Evolutionary conservation across 306 rosid species (phyloP).

Genomic region (Casuarina equisetifolia): DNA sequence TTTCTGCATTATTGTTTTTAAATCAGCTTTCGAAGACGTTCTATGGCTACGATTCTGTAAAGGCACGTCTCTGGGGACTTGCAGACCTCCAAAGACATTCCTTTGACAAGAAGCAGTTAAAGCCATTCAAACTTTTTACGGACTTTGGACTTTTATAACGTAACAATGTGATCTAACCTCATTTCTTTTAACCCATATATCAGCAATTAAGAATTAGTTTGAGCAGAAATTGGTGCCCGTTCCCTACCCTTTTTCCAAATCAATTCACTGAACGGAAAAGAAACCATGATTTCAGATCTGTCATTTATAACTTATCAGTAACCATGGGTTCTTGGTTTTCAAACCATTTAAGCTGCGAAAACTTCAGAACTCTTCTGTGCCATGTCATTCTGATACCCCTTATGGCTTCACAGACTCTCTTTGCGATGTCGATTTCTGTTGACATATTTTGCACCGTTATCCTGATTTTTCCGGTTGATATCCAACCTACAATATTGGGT

Average conservation of each 20-base stretch:
- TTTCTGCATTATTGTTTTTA: constrained; percentile 17
- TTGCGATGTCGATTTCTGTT: neutral
- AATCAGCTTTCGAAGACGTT: neutral
- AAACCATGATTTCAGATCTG: neutral
- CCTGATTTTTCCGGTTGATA: constrained; percentile 1
- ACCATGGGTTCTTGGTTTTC: neutral
- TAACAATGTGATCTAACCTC: neutral
- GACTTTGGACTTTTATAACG: neutral
- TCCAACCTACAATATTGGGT: neutral
- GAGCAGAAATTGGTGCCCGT: neutral
- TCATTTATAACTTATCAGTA: neutral
- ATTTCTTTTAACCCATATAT: neutral
- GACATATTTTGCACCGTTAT: neutral
- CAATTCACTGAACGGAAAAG: constrained; percentile 1
- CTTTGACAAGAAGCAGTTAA: neutral
- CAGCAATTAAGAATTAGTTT: neutral
- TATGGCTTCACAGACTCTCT: neutral
- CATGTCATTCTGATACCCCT: neutral
- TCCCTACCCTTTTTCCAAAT: neutral
- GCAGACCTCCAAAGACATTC: neutral
- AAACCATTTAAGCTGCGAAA: neutral
- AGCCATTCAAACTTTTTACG: neutral
- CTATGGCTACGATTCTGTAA: neutral
- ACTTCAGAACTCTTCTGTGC: neutral
- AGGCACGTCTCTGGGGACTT: neutral